A percentile compares a stretch with the other conserved stretches of the same genome.
phyloP scores from a whole-genome alignment of 352 stramenopile genomes.

The Pythium brachiatum region DNA sequence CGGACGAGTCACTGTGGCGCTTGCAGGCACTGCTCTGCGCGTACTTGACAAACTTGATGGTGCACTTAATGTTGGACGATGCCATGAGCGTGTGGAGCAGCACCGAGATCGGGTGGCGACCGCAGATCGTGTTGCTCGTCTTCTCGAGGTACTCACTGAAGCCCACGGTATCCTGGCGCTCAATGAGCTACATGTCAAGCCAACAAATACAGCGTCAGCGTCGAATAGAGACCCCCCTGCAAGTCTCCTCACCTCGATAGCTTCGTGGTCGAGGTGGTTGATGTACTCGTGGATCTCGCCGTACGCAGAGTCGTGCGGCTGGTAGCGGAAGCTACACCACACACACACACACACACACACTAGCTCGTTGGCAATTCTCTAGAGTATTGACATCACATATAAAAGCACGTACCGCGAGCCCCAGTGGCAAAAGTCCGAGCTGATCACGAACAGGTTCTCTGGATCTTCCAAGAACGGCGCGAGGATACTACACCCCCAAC shows the following conservation, averaged over 20 bases:
- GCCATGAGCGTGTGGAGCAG: slow-evolving; percentile 62
- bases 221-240: too few relatives aligned
- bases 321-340: slow-evolving; percentile 83
- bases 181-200: slow-evolving; percentile 72
- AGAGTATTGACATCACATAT: too few relatives aligned
- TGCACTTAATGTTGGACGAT: slow-evolving; percentile 56
- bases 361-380: too few relatives aligned
- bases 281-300: slow-evolving; percentile 95
- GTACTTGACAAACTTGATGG: slow-evolving; percentile 93
- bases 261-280: slow-evolving; percentile 92
- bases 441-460: slow-evolving; percentile 95
- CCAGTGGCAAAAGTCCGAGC: slow-evolving; percentile 98
- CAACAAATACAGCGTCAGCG: slow-evolving; percentile 1
- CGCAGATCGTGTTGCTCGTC: slow-evolving; percentile 97
- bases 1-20: slow-evolving; percentile 86
- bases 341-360: too few relatives aligned
- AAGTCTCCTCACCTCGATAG: slow-evolving; percentile 51
- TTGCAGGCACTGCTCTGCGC: slow-evolving; percentile 89
- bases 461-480: slow-evolving; percentile 90
- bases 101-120: slow-evolving; percentile 92
- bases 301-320: slow-evolving; percentile 77
- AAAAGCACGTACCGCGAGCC: slow-evolving; percentile 60
- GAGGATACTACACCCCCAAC: slow-evolving; percentile 72
- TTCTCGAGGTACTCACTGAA: slow-evolving; percentile 95
- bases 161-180: slow-evolving; percentile 85